Conservation (phyloP, 495 filamentous ascomycete genomes). For the Xylaria grammica region DNA sequence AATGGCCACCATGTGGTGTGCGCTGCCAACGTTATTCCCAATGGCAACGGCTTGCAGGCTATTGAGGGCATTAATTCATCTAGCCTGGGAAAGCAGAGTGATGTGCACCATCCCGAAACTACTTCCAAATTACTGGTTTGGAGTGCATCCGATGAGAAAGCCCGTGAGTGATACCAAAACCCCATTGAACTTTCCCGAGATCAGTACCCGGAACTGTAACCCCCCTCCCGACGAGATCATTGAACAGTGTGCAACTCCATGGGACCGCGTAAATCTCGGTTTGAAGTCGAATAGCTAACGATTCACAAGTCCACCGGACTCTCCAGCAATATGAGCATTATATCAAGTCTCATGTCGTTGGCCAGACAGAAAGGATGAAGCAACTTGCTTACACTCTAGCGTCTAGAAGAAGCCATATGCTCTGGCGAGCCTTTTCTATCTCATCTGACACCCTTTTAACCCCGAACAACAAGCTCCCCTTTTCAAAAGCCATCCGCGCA, state of each 20-base stretch:
- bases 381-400: constrained; percentile 34
- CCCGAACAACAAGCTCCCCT: neutral
- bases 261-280: neutral
- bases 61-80: neutral
- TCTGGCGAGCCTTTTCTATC: constrained; percentile 36
- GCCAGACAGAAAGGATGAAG: constrained; percentile 4
- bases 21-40: neutral
- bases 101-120: neutral
- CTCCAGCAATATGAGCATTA: constrained; percentile 19
- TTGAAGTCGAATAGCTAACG: neutral
- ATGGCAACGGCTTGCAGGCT: neutral
- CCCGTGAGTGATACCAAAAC: constrained; percentile 15
- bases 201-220: neutral
- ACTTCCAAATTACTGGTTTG: constrained; percentile 33
- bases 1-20: neutral
- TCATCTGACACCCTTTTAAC: constrained; percentile 2
- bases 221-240: neutral
- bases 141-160: constrained; percentile 36
- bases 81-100: neutral
- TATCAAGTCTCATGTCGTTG: constrained; percentile 10
- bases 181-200: neutral
- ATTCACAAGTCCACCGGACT: constrained; percentile 19
- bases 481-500: constrained; percentile 20
- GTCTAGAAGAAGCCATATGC: constrained; percentile 27
- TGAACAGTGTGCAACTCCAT: neutral